Evolutionary conservation across 805 yeast species (phyloP).

Genomic region (Yamadazyma kitorensis): DNA sequence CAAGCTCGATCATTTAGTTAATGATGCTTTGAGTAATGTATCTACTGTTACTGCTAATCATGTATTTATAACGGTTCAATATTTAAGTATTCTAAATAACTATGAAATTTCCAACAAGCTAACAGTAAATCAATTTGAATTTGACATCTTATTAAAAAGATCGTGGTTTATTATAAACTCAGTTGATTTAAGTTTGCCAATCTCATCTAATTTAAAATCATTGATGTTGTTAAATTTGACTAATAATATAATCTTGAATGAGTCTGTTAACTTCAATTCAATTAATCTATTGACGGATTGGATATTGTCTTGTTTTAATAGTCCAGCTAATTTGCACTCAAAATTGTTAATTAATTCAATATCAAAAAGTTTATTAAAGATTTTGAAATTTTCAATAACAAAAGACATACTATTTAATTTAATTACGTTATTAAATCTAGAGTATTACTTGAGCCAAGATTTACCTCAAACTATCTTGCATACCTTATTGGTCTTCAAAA

Average conservation of each 20-base stretch:
- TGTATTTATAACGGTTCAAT: conserved; percentile 20
- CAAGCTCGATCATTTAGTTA: not conserved
- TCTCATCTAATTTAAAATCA: conserved; percentile 28
- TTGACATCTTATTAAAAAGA: conserved; percentile 30
- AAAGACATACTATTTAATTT: conserved; percentile 8
- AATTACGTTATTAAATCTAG: conserved; percentile 8
- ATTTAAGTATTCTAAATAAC: conserved; percentile 37
- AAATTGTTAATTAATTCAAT: conserved; percentile 22
- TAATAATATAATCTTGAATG: conserved; percentile 25
- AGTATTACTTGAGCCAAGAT: conserved; percentile 5
- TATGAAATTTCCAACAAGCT: conserved; percentile 27
- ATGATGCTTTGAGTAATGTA: conserved; percentile 1
- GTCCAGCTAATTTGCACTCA: not conserved
- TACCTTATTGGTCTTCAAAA: conserved; percentile 2
- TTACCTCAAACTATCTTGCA: conserved; percentile 3
- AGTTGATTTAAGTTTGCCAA: conserved; percentile 10
- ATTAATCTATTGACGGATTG: conserved; percentile 19
- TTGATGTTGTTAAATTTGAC: conserved; percentile 29
- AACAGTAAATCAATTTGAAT: conserved; percentile 19
- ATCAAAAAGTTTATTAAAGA: conserved; percentile 10
- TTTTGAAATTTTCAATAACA: conserved; percentile 7
- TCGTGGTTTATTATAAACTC: conserved; percentile 25
- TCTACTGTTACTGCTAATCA: not conserved
- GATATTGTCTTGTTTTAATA: conserved; percentile 8
- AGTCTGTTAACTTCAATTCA: conserved; percentile 22